Evolutionary conservation across 495 filamentous ascomycete genomes (phyloP), one percentile per base, ranked within the genome.

Genomic region (Corynascus novoguineensis): DNA sequence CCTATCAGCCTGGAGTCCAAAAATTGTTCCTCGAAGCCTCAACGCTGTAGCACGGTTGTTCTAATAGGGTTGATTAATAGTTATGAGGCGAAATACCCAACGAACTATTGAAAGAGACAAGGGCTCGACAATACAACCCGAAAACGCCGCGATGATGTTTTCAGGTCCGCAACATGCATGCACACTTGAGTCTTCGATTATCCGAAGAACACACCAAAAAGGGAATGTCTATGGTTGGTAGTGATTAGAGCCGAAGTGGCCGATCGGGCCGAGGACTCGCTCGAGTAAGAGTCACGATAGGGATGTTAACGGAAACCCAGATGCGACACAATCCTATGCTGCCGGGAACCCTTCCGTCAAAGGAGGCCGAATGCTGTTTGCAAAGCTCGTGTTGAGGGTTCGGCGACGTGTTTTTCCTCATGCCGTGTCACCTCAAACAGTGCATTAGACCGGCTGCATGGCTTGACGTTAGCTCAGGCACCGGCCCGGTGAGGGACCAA

Each of bases 141-240:
- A 15, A 55, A 47, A 55, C 53, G 53, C 53, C 53, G 17, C 50
- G 31, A 46, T 15, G 37, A 21, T 48, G 24, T 45, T 25, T n/a
- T 35, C 42, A 47, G 40, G 21, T 22, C 53, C 44, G 31, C 21
- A 48, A 46, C 29, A 47, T 54, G 52, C 31, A 46, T 55, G 42
- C 53, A 29, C 53, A 55, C 53, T 47, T 35, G 22, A n/a, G 15
- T 21, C 37, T 7, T 24, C 24, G 22, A 41, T 17, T 32, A 40
- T 15, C 11, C 8, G 34, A 31, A 19, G 24, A 14, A 37, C 22
- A 52, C 12, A n/a, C n/a, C n/a, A 29, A 19, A 25, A 45, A 54
- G 9, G 19, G 51, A 54, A 52, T 11, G 38, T 54, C 51, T 54
- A 54, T 47, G 44, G 24, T 47, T 54, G 17, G 17, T 5, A 15